Evolutionary conservation across 2,329 filamentous ascomycete genomes (phyloP), one percentile per base, ranked within the genome.

Genomic region (Fulvia fulva): DNA sequence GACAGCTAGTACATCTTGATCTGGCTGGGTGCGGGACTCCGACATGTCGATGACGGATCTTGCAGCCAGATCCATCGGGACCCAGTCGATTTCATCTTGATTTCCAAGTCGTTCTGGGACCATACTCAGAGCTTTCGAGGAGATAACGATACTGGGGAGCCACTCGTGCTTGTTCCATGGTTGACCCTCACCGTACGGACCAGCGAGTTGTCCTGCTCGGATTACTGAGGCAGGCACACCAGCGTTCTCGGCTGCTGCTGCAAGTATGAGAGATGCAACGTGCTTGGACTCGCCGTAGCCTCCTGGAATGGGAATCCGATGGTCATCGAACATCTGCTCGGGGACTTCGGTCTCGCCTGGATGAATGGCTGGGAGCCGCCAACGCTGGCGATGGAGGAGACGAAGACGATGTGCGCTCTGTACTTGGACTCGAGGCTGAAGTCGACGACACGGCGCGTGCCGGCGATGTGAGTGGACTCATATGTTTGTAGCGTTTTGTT

Each of bases 81-180:
- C 60, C 77, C 77, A 81, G 55, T 79, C 75, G 8, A 80, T 65
- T 4, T 66, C 64, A 16, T 62, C 63, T 19, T 75, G 63, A 0
- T 63, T 32, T 1, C 73, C 75, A 1, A 80, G 63, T 12, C 65
- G 62, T 2, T 69, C 65, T 0, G 78, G 78, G 0, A 80, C 32
- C 8, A 68, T 67, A 0, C 72, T 69, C 5, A 78, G 58, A 16
- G 73, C 65, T 7, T 71, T 65, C 0, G 75, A 77, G 51, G 73
- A 76, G 2, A 73, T 56, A 2, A 80, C 64, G 12, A 80, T 68
- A 63, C 70, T 75, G 1, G 76, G 73, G 1, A 79, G 67, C 71
- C 76, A 78, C 65, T 79, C 77, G 7, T 70, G 63, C 7, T 65
- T 66, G 47, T 76, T 78, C 77, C 76, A 79, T 14, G 50, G 49